Conservation (phyloP, 148 eudicot species). For the Fagopyrum homotropicum region DNA sequence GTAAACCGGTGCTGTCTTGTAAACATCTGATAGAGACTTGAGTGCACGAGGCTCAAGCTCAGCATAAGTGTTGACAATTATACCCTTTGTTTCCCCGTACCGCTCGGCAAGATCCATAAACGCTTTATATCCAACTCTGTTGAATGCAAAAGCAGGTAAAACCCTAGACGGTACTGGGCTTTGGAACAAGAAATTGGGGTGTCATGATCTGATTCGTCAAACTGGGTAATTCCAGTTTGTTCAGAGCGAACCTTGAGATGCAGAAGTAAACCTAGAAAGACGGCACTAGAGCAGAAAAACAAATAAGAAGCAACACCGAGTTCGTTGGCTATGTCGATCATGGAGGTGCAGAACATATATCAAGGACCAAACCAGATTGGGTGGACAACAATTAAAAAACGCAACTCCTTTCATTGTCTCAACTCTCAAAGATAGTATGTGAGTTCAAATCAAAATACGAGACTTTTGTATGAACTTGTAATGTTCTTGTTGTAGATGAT, state of each 20-base stretch:
- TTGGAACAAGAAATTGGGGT: background rate
- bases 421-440: no score
- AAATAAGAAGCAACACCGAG: constrained; percentile 21
- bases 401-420: no score
- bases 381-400: no score
- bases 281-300: constrained; percentile 18
- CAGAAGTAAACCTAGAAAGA: background rate
- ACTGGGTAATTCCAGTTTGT: background rate
- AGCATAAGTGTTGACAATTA: constrained; percentile 17
- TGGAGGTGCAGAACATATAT: constrained; percentile 24
- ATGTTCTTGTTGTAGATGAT: no score
- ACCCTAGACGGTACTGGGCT: constrained; percentile 15
- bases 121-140: background rate
- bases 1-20: constrained; percentile 11
- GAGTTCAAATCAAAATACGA: no score
- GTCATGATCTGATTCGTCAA: background rate
- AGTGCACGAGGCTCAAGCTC: constrained; percentile 22
- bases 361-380: constrained; percentile 23
- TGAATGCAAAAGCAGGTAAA: constrained; percentile 13
- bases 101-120: constrained; percentile 15
- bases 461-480: no score
- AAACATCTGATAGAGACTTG: background rate
- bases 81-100: constrained; percentile 18
- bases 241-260: constrained; percentile 5
- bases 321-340: constrained; percentile 28